phyloP scores from a whole-genome alignment of 805 yeast species.

The Candida morakotiae region DNA sequence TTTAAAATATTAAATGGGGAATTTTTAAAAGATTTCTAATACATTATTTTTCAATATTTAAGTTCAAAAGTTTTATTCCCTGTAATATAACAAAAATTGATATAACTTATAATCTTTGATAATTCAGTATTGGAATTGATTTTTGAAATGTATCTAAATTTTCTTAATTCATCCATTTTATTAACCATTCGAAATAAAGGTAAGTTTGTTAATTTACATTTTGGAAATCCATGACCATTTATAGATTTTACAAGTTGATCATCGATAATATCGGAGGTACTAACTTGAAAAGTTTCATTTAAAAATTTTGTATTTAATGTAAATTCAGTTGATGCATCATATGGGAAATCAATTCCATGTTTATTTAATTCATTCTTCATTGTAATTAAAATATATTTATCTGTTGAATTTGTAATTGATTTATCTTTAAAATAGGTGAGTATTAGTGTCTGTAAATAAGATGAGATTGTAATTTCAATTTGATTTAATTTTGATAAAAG shows the following conservation, averaged over 20 bases:
- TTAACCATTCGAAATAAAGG: conserved; percentile 33
- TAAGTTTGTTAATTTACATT: conserved; percentile 31
- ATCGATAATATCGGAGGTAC: conserved; percentile 12
- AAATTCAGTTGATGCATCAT: conserved; percentile 17
- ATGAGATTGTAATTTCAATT: conserved; percentile 4
- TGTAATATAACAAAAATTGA: conserved; percentile 31
- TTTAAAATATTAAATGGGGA: conserved; percentile 1
- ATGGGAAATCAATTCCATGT: conserved; percentile 4
- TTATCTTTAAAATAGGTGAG: conserved; percentile 7
- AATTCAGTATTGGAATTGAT: conserved; percentile 8
- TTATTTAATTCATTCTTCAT: conserved; percentile 10
- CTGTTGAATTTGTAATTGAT: conserved; percentile 14
- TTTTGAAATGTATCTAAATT: conserved; percentile 24
- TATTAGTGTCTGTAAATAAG: conserved; percentile 4
- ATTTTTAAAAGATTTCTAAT: neutral
- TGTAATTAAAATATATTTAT: conserved; percentile 19
- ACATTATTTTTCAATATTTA: no score
- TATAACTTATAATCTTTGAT: conserved; percentile 14
- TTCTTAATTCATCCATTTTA: conserved; percentile 28
- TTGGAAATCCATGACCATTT: conserved; percentile 33
- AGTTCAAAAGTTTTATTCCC: conserved; percentile 30
- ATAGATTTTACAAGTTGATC: conserved; percentile 20
- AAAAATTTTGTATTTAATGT: conserved; percentile 27
- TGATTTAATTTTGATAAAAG: neutral
- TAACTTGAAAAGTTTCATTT: conserved; percentile 26